Base-by-base conservation (phyloP, 2,329 filamentous ascomycete genomes). In the Albifimbria verrucaria region DNA sequence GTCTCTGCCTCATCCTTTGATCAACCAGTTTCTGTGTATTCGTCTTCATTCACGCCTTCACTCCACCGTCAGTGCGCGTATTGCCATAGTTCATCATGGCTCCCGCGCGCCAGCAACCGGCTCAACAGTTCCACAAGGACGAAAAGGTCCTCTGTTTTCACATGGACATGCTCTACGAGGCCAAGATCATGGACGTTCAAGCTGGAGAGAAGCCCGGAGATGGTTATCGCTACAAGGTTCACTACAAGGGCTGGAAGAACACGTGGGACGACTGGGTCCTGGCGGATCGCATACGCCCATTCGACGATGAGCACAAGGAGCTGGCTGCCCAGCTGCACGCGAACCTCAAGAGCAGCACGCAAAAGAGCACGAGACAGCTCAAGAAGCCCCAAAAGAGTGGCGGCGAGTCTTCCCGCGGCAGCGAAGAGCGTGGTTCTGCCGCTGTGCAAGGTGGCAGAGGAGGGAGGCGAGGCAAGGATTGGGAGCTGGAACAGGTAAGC, bases 241-340 rank as follows among this genome's bases (percentile, higher is more conserved):
- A 99, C 74, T 99, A 99, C 78, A 97, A 97, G 74, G 94, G 94
- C 66, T 99, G 94, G 94, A 99, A 99, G 79, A 92, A 93, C 71
- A 97, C 92, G 81, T 99, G 94, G 94, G 94, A 99, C 75, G 94
- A 99, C 75, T 97, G 93, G 93, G 94, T 97, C 44, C 85, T 90
- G 21, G 87, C 92, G 72, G 93, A 97, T 70, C 90, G 94, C 60
- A 87, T 99, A 56, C 88, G 92, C 67, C 97, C 97, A 75, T 88
- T 93, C 69, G 96, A 87, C 49, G 91, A 96, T 52, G 94, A 97
- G 74, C 97, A 97, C 74, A 90, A 90, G 67, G 91, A 96, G 68
- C 82, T 99, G 36, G 92, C 93, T 21, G 78, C 79, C 52, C 87
- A 89, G 69, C 78, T 92, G 25, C 81, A 86, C 62, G 81, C 85